Base-by-base conservation (phyloP, 2,329 filamentous ascomycete genomes). In the Arthrobotrys entomopaga region DNA sequence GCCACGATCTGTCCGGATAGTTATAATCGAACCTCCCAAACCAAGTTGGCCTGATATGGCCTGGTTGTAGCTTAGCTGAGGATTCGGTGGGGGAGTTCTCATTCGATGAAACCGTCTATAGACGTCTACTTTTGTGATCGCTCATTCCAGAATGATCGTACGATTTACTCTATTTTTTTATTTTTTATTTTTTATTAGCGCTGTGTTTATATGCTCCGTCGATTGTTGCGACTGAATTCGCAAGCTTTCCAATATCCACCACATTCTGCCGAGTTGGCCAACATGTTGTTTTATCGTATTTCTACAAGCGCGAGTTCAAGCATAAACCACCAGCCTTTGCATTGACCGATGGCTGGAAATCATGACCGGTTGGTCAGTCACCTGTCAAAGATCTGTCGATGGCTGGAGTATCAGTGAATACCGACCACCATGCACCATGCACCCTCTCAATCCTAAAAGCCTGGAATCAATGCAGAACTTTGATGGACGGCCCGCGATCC, bases 231-330 rank as follows among this genome's bases (percentile, higher is more conserved):
- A 10, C 11, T 15, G 42, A 15, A 46, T n/a, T 22, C 46, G n/a
- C 19, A 11, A 20, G 46, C 19, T 50, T 19, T 19, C 16, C 2
- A 22, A 50, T 19, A 50, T 19, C 42, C 16, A 19, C 16, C 15
- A n/a, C 42, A n/a, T 46, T 46, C 16, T n/a, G 19, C 46, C 46
- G 46, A 50, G 46, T 20, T 50, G 46, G 46, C 46, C 46, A 50
- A 50, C 46, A 20, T 50, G 46, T 50, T 22, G 20, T 50, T 50
- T 20, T 34, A 34, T 10, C 29, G n/a, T n/a, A n/a, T n/a, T 34
- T 34, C 5, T 34, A 6, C 29, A 6, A 6, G 29, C 29, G 5
- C 29, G 29, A 34, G 29, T 10, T 34, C 46, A 50, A 11, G 19
- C 16, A 22, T 19, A 20, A 50, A 50, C n/a, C 43, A 50, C 46